These are phyloP conservation scores for Iberis amara DNA, from an alignment of 441 rosid genomes.

Conservation along the genomic window DNA sequence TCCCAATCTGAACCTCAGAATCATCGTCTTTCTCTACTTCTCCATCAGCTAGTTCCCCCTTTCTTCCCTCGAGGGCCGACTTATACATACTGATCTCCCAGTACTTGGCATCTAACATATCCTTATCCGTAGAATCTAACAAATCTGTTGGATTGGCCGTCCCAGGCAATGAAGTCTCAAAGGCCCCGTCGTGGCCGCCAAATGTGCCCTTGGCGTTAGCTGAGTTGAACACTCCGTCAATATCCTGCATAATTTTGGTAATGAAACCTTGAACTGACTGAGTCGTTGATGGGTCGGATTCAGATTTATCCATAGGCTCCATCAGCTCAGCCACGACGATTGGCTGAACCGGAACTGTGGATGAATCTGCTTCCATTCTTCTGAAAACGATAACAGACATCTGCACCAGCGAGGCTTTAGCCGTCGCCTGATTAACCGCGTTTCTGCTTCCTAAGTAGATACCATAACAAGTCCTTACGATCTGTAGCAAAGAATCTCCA, in stretches of 20 bases:
- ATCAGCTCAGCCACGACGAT: conserved; percentile 95
- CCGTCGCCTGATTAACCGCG: conserved; percentile 84
- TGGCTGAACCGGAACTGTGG: conserved; percentile 89
- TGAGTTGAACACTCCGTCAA: conserved; percentile 76
- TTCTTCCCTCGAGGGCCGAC: conserved; percentile 95
- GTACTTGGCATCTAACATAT: conserved; percentile 97
- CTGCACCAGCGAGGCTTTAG: conserved; percentile 90
- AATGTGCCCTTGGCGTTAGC: conserved; percentile 45
- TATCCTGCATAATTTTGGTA: conserved; percentile 87
- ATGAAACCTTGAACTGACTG: conserved; percentile 96
- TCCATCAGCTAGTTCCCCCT: conserved; percentile 90
- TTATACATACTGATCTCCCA: conserved; percentile 99
- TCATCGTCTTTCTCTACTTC: conserved; percentile 87
- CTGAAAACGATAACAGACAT: conserved; percentile 93
- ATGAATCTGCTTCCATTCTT: conserved; percentile 98
- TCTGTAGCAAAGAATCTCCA: conserved; percentile 82
- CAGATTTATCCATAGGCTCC: conserved; percentile 84
- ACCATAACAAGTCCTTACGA: conserved; percentile 91
- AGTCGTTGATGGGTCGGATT: conserved; percentile 73
- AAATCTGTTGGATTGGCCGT: conserved; percentile 91
- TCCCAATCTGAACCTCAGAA: conserved; percentile 95
- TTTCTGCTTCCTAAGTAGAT: conserved; percentile 86
- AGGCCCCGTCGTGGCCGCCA: conserved; percentile 83
- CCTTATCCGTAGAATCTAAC: conserved; percentile 96
- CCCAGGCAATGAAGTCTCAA: conserved; percentile 81